Evolutionary conservation across 768 basidiomycete species (phyloP), one percentile per base, ranked within the genome.

Genomic region (Tricholoma saponaceum): DNA sequence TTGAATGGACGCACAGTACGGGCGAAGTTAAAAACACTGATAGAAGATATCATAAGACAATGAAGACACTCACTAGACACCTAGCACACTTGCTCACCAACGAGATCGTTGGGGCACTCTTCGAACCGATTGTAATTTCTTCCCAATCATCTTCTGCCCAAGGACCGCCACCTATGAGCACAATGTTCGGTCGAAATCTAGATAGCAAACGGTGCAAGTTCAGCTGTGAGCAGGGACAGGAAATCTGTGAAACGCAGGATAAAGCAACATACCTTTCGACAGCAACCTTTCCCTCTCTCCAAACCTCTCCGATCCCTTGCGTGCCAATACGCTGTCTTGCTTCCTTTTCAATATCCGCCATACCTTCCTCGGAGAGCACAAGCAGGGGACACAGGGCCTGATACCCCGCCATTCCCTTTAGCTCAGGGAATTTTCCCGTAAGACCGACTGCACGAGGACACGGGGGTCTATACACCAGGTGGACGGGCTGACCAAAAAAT

Each of bases 121-220:
- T 64, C 46, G 78, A 72, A 28, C 79, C 79, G 62, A 89, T 77
- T 3, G 68, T 62, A 37, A 91, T 79, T 66, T 84, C 83, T 57
- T 83, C 80, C 81, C 87, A 84, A 39, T 75, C 67, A 62, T 92
- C 90, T 67, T 92, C 90, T 10, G 82, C 79, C 67, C 89, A 91
- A 3, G 89, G 81, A 4, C 78, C 78, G 1, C 81, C 85, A 18
- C 90, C 90, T 52, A 72, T 73, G 63, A 90, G 67, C 6, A 90
- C 79, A 47, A 92, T 83, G 66, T 91, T 92, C 0, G 90, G 89
- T 50, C 90, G 74, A 73, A 90, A 92, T 63, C 89, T 90, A 47
- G 46, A 58, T 60, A 54, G 60, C 44, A 39, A 52, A 51, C 33
- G 44, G 20, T n/a, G 14, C 22, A 51, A 18, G n/a, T 30, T 51